A percentile compares a stretch with the other conserved stretches of the same genome.
These are phyloP conservation scores for Chimonanthus salicifolius DNA, from an alignment of 164 flowering plant genomes.

Conservation along the genomic window DNA sequence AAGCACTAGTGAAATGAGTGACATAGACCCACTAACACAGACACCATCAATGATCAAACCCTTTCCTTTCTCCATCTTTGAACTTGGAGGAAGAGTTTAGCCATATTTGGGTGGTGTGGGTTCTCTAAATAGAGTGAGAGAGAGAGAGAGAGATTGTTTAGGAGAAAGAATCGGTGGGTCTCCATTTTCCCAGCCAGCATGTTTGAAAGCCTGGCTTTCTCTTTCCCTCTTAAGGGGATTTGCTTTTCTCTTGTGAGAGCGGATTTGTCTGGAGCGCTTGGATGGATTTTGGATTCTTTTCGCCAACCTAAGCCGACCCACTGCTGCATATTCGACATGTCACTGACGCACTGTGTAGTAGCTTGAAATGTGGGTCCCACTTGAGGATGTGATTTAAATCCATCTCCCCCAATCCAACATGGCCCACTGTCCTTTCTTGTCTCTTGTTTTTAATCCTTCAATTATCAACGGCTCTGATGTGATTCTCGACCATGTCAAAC, in stretches of 20 bases:
- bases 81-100: too few species aligned
- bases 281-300: neutral
- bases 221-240: neutral
- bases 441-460: too few species aligned
- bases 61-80: neutral
- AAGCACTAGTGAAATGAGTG: neutral
- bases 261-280: neutral
- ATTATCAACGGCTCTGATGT: too few species aligned
- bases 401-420: neutral
- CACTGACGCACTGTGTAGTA: too few species aligned
- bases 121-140: neutral
- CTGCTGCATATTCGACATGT: neutral
- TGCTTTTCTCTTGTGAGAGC: constrained; percentile 7
- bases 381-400: neutral
- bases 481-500: too few species aligned
- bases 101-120: neutral
- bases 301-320: neutral
- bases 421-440: too few species aligned
- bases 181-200: neutral
- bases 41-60: neutral
- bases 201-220: neutral
- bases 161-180: neutral
- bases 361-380: too few species aligned
- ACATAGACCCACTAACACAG: neutral
- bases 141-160: neutral